These are phyloP conservation scores for Peronospora belbahrii DNA, from an alignment of 352 stramenopile species.

Conservation along the genomic window DNA sequence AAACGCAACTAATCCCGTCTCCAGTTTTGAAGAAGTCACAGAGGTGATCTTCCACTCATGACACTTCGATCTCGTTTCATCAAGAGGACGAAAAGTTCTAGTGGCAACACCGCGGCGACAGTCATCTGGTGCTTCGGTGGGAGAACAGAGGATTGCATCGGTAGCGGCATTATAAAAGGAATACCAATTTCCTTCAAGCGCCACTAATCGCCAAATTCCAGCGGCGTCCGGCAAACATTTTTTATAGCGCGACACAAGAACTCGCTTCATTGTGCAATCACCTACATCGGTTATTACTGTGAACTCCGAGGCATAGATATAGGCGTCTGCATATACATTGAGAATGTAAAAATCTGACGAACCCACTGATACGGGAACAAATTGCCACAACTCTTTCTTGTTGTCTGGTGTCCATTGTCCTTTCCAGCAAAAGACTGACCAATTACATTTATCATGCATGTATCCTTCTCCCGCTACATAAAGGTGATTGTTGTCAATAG, in stretches of 20 bases:
- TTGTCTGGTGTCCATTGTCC: slow-evolving; percentile 1
- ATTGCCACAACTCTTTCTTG: slow-evolving; percentile 8
- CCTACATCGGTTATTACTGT: background rate
- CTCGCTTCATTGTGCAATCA: background rate
- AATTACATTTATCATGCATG: background rate
- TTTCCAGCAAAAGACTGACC: slow-evolving; percentile 6
- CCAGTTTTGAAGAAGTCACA: background rate
- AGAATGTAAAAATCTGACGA: slow-evolving; percentile 7
- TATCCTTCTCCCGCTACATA: slow-evolving; percentile 3
- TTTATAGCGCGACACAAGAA: background rate
- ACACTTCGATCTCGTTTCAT: background rate
- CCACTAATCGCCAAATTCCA: slow-evolving; percentile 6
- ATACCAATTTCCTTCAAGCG: background rate
- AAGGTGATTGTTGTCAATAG: background rate
- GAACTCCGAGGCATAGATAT: background rate
- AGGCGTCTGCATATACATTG: background rate
- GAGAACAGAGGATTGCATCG: slow-evolving; percentile 2
- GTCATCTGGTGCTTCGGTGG: background rate
- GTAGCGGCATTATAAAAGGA: slow-evolving; percentile 2
- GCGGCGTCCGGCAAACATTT: background rate
- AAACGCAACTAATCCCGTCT: slow-evolving; percentile 2
- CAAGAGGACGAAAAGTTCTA: background rate
- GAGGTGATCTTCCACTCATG: slow-evolving; percentile 3
- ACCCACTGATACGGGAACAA: slow-evolving; percentile 3
- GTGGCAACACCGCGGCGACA: slow-evolving; percentile 1